Percentiles rank a stretch among this genome's conserved stretches.
phyloP scores from a whole-genome alignment of 75 land plant genomes.

The Cunninghamia lanceolata region DNA sequence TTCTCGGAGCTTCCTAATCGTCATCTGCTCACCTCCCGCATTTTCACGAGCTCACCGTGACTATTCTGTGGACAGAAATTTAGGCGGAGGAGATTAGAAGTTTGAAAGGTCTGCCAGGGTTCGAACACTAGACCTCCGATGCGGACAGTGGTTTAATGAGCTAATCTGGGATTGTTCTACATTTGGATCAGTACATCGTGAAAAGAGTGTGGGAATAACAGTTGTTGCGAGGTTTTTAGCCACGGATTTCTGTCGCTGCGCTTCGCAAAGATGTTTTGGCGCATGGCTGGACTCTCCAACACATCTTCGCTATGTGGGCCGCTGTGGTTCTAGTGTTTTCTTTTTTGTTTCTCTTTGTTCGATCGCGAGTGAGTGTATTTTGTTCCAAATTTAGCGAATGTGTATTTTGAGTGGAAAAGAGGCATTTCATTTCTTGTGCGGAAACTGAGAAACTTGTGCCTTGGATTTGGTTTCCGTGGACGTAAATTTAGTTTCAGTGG shows the following conservation, averaged over 20 bases:
- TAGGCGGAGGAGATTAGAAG: neutral
- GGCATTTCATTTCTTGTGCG: too few species aligned
- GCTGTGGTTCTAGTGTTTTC: neutral
- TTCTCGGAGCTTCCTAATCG: neutral
- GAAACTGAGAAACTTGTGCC: too few species aligned
- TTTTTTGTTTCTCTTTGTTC: neutral
- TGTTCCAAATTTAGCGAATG: neutral
- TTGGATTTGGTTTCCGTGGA: neutral
- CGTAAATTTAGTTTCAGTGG: too few species aligned
- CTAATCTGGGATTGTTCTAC: neutral
- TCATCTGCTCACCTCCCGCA: neutral
- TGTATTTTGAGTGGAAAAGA: too few species aligned
- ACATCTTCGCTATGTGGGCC: slow-evolving; percentile 54
- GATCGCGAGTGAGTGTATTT: neutral
- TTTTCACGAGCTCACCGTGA: neutral
- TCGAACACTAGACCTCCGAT: neutral
- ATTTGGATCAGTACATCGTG: neutral
- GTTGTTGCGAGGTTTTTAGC: neutral
- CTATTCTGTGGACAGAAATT: neutral
- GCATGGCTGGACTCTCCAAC: slow-evolving; percentile 61
- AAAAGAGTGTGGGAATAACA: neutral
- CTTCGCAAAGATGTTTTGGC: slow-evolving; percentile 65
- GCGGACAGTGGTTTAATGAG: neutral
- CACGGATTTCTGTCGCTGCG: slow-evolving; percentile 5
- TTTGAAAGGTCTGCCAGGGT: neutral